A percentile compares a stretch with the other conserved stretches of the same genome.
These are phyloP conservation scores for Coelastrella sp. DNA, from an alignment of 139 green algal genomes.

Conservation along the genomic window DNA sequence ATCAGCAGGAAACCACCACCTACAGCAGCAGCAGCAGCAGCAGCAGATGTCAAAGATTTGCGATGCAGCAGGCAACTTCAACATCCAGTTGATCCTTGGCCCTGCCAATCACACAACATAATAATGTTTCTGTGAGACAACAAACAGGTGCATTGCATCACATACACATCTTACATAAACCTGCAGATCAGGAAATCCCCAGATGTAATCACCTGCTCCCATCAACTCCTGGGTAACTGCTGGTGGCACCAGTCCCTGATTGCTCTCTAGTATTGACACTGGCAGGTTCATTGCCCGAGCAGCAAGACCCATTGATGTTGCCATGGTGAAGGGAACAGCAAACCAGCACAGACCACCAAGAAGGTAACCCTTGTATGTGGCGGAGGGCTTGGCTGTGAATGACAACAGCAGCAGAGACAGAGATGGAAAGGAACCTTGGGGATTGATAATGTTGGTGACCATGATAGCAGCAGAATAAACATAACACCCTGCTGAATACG, in stretches of 20 bases:
- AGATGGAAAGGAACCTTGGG: too few species aligned
- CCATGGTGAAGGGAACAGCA: conserved; percentile 94
- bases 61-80: too few species aligned
- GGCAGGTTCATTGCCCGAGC: conserved; percentile 79
- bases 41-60: neutral
- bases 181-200: neutral
- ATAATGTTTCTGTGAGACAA: too few species aligned
- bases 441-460: too few species aligned
- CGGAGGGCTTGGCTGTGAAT: conserved; percentile 78
- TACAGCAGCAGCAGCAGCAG: conserved; percentile 25
- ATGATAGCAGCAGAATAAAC: too few species aligned
- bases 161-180: too few species aligned
- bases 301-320: conserved; percentile 90
- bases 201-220: conserved; percentile 68
- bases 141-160: too few species aligned
- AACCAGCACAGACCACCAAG: conserved; percentile 92
- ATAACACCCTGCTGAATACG: too few species aligned
- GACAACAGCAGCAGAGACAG: conserved; percentile 1
- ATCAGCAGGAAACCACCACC: conserved; percentile 84
- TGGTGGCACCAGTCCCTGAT: conserved; percentile 86
- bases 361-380: conserved; percentile 86
- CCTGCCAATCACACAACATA: neutral
- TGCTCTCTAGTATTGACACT: conserved; percentile 77
- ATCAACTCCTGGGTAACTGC: conserved; percentile 85
- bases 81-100: too few species aligned